Conservation (phyloP, 2,329 filamentous ascomycete genomes). For the Trichoderma oligosporum region DNA sequence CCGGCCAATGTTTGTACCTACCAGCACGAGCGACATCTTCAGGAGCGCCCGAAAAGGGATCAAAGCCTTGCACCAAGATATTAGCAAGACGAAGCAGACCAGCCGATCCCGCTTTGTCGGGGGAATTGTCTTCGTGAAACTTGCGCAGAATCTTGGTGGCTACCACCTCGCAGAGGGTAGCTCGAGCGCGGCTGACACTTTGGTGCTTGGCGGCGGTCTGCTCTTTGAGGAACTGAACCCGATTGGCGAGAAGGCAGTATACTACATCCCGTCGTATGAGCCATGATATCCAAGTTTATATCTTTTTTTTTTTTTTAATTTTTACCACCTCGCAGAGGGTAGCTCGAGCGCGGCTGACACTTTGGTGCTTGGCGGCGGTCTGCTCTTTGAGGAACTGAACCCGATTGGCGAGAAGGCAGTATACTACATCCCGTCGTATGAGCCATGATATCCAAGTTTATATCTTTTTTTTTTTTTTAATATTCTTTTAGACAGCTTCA, state of each 20-base stretch:
- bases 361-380: conserved; percentile 62
- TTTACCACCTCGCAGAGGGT: conserved; percentile 69
- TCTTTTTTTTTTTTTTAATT: too few relatives aligned
- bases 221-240: conserved; percentile 65
- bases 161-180: conserved; percentile 64
- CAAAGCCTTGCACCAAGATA: conserved; percentile 66
- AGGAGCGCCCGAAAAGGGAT: conserved; percentile 68
- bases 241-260: conserved; percentile 68
- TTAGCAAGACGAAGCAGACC: conserved; percentile 64
- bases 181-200: conserved; percentile 65
- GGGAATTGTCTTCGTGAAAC: conserved; percentile 62
- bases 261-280: conserved; percentile 40
- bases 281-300: neutral
- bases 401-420: conserved; percentile 67
- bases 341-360: conserved; percentile 64
- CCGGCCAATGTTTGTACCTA: conserved; percentile 38
- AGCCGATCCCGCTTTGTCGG: conserved; percentile 42
- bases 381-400: conserved; percentile 67
- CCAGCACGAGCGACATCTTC: conserved; percentile 51
- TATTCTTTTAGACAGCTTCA: neutral
- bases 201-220: conserved; percentile 64
- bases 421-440: conserved; percentile 45
- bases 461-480: too few relatives aligned
- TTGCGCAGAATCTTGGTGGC: conserved; percentile 63
- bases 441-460: neutral